Conservation (phyloP, 1,284 basidiomycete genomes). For the Irpex lacteus region DNA sequence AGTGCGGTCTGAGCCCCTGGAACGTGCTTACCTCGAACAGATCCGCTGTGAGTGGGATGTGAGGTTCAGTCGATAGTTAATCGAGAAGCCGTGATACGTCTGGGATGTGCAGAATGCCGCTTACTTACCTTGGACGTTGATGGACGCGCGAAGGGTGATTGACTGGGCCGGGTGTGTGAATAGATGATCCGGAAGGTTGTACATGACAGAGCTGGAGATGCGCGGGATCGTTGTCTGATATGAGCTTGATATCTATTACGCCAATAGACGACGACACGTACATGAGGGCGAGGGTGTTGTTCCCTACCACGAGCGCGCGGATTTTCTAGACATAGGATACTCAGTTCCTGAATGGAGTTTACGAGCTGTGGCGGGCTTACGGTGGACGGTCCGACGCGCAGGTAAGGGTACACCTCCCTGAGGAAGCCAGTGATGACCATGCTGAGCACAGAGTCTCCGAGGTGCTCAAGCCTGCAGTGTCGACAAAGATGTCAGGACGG, state of each 20-base stretch:
- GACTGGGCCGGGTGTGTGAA: conserved; percentile 67
- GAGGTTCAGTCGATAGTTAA: conserved; percentile 1
- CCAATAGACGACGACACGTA: conserved; percentile 29
- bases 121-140: conserved; percentile 62
- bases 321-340: conserved; percentile 55
- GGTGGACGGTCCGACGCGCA: conserved; percentile 75
- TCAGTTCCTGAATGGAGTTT: neutral
- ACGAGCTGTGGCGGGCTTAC: conserved; percentile 36
- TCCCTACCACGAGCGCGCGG: conserved; percentile 66
- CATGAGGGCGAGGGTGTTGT: conserved; percentile 69
- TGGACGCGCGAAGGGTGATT: conserved; percentile 61
- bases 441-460: conserved; percentile 70
- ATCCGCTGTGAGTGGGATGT: conserved; percentile 48
- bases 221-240: neutral
- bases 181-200: conserved; percentile 57
- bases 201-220: conserved; percentile 51
- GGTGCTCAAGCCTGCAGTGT: conserved; percentile 57
- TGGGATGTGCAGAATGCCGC: neutral
- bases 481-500: neutral
- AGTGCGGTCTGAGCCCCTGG: neutral
- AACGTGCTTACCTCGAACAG: conserved; percentile 60
- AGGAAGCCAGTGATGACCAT: conserved; percentile 63
- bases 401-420: conserved; percentile 56
- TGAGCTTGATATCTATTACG: neutral
- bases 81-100: neutral